Percentiles rank a stretch among this genome's conserved stretches.
Evolutionary conservation across 2,329 filamentous ascomycete genomes (phyloP).

Genomic region (Fusarium penzigii): DNA sequence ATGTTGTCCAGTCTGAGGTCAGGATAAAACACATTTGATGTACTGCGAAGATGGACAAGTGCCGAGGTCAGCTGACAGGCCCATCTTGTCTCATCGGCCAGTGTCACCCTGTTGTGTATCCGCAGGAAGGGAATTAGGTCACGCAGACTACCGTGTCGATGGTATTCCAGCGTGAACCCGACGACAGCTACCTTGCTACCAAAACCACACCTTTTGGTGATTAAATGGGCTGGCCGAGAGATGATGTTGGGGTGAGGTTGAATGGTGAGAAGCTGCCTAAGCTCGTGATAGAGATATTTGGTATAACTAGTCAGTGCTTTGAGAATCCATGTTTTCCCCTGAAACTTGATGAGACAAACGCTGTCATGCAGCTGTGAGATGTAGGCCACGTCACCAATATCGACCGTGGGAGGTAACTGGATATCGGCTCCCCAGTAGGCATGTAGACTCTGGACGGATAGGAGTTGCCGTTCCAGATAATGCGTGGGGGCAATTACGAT

Average conservation of each 20-base stretch:
- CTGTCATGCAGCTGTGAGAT: conserved; percentile 59
- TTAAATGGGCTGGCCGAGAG: conserved; percentile 50
- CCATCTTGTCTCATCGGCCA: conserved; percentile 53
- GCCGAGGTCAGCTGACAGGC: conserved; percentile 53
- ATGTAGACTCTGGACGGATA: conserved; percentile 44
- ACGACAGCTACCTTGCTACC: conserved; percentile 56
- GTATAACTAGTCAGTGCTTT: conserved; percentile 59
- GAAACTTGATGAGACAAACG: conserved; percentile 53
- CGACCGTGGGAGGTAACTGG: conserved; percentile 46
- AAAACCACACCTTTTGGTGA: conserved; percentile 58
- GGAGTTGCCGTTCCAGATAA: conserved; percentile 53
- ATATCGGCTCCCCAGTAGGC: conserved; percentile 45
- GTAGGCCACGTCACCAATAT: conserved; percentile 52
- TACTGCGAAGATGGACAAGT: conserved; percentile 49
- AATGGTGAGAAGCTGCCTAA: conserved; percentile 55
- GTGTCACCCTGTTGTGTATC: conserved; percentile 44
- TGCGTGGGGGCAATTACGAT: conserved; percentile 52
- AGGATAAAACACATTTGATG: conserved; percentile 53
- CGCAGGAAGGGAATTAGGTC: conserved; percentile 55
- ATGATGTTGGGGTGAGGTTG: conserved; percentile 56
- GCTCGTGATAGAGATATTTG: conserved; percentile 63
- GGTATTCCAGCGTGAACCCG: conserved; percentile 58
- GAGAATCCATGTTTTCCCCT: conserved; percentile 50
- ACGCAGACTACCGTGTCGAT: conserved; percentile 55
- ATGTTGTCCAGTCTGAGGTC: conserved; percentile 63